Percentiles rank a stretch among this genome's conserved stretches.
Conservation (phyloP, 129 eudicot species). For the Silybum marianum region DNA sequence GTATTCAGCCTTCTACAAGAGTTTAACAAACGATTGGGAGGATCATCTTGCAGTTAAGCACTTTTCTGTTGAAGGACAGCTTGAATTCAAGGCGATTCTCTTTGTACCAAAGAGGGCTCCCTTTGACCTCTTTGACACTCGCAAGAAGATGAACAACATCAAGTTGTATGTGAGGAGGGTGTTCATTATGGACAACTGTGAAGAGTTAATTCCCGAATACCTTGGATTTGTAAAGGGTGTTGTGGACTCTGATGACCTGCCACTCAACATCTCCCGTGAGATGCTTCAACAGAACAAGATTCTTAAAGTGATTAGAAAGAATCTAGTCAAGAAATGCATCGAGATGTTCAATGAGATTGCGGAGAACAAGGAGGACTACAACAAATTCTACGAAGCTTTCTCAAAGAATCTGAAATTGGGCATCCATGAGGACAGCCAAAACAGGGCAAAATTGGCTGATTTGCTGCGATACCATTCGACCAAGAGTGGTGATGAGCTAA, state of each 20-base stretch:
- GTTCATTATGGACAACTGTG: background rate
- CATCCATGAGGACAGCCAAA: slow-evolving; percentile 73
- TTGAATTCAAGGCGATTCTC: background rate
- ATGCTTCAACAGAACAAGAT: background rate
- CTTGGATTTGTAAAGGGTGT: background rate
- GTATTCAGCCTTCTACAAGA: background rate
- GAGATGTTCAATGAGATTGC: slow-evolving; percentile 82
- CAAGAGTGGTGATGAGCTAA: slow-evolving; percentile 70
- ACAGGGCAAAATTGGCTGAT: slow-evolving; percentile 64
- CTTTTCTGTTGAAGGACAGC: background rate
- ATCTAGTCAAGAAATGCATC: slow-evolving; percentile 33
- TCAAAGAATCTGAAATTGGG: slow-evolving; percentile 39
- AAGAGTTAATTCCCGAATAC: background rate
- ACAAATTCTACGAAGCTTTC: slow-evolving; percentile 55
- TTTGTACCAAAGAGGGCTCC: slow-evolving; percentile 7
- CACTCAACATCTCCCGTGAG: background rate
- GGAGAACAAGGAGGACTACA: slow-evolving; percentile 68
- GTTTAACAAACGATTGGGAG: background rate
- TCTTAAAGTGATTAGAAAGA: background rate
- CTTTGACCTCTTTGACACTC: background rate
- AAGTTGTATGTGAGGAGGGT: background rate
- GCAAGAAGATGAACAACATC: background rate
- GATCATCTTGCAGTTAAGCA: background rate
- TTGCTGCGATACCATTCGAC: slow-evolving; percentile 62
- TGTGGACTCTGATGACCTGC: background rate